phyloP scores from a whole-genome alignment of 345 rosid species.

The Linum lewisii region DNA sequence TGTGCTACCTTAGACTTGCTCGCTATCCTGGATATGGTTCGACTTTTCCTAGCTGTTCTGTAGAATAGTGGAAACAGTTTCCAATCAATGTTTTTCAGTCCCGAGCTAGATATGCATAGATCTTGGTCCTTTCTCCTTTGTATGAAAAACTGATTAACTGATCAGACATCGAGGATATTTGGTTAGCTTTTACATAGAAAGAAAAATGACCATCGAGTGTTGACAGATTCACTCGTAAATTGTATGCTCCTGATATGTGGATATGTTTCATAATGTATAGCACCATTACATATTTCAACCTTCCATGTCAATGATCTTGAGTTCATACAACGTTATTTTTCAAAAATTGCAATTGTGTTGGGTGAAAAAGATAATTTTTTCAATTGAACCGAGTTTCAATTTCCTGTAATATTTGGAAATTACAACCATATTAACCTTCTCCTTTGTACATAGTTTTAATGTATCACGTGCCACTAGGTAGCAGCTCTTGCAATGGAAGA shows the following conservation, averaged over 20 bases:
- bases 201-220: too few relatives aligned
- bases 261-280: too few relatives aligned
- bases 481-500: slow-evolving; percentile 99
- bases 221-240: too few relatives aligned
- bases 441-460: slow-evolving; percentile 72
- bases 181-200: too few relatives aligned
- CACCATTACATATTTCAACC: too few relatives aligned
- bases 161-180: background rate
- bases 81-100: background rate
- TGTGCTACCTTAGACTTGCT: background rate
- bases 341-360: background rate
- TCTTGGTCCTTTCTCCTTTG: background rate
- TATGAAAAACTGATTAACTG: background rate
- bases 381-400: slow-evolving; percentile 13
- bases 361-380: background rate
- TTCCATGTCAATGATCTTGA: too few relatives aligned
- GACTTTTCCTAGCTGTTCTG: background rate
- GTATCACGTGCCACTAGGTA: slow-evolving; percentile 83
- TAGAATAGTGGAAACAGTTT: background rate
- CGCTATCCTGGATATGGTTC: background rate
- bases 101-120: background rate
- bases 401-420: slow-evolving; percentile 22
- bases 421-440: slow-evolving; percentile 42
- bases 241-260: too few relatives aligned
- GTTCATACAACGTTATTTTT: too few relatives aligned